These are phyloP conservation scores for Tritrichomonas musculus DNA, from an alignment of 208 protist species.

Conservation along the genomic window DNA sequence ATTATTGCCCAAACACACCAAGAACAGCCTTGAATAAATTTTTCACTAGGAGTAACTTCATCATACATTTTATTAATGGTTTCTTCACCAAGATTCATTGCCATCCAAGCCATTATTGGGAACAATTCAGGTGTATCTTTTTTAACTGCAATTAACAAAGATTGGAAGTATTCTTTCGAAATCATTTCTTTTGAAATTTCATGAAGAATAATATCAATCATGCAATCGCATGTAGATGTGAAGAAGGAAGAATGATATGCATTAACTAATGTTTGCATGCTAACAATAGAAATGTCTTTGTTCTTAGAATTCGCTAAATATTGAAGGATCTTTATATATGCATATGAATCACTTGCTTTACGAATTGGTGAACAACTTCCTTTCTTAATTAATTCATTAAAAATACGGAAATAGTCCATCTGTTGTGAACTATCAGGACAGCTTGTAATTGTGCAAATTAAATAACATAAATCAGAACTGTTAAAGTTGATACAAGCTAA, in stretches of 20 bases:
- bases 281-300: not conserved
- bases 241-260: not conserved
- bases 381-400: not conserved
- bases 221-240: not conserved
- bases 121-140: not conserved
- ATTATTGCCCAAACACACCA: not conserved
- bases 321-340: not conserved
- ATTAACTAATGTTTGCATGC: not conserved
- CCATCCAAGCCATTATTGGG: not conserved
- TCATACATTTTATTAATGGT: not conserved
- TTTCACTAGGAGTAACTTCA: not conserved
- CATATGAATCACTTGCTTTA: not conserved
- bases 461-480: not conserved
- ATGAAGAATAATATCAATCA: not conserved
- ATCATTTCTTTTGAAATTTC: not conserved
- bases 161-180: not conserved
- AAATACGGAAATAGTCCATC: not conserved
- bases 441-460: not conserved
- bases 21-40: not conserved
- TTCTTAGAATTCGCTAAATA: slow-evolving; percentile 10
- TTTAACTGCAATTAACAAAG: not conserved
- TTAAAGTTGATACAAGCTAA: not conserved
- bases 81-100: not conserved
- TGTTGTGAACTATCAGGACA: not conserved
- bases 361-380: not conserved